phyloP scores from a whole-genome alignment of 768 basidiomycete species.

The Trametes elegans region DNA sequence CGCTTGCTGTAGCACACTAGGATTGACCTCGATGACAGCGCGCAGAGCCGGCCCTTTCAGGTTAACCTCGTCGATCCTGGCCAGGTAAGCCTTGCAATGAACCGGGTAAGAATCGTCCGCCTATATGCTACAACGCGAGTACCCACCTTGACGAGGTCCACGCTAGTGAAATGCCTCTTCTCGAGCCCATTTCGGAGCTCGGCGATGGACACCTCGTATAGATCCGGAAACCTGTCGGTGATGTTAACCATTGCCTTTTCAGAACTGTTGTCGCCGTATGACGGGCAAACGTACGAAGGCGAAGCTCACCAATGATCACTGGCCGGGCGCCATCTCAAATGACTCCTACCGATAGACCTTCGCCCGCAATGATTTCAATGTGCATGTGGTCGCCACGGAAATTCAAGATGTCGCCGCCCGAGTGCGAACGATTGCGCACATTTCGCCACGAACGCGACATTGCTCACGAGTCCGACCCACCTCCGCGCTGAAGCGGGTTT shows the following conservation, averaged over 20 bases:
- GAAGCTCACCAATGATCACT: no score
- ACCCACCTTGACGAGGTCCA: constrained; percentile 58
- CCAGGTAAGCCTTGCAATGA: constrained; percentile 65
- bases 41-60: constrained; percentile 51
- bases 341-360: no score
- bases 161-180: constrained; percentile 51
- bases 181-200: constrained; percentile 52
- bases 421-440: no score
- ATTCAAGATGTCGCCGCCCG: no score
- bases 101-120: no score
- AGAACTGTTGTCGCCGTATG: neutral
- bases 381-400: no score
- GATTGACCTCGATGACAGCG: constrained; percentile 58
- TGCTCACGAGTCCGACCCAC: neutral
- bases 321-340: no score
- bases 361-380: no score
- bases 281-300: neutral
- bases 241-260: neutral
- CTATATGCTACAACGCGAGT: no score
- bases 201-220: constrained; percentile 57
- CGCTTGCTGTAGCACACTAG: constrained; percentile 50
- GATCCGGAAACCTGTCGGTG: constrained; percentile 39
- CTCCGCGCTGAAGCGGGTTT: neutral
- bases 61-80: constrained; percentile 67
- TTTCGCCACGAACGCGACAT: neutral